Evolutionary conservation across 306 rosid species (phyloP), one percentile per base, ranked within the genome.

Genomic region (Fagus sylvatica): DNA sequence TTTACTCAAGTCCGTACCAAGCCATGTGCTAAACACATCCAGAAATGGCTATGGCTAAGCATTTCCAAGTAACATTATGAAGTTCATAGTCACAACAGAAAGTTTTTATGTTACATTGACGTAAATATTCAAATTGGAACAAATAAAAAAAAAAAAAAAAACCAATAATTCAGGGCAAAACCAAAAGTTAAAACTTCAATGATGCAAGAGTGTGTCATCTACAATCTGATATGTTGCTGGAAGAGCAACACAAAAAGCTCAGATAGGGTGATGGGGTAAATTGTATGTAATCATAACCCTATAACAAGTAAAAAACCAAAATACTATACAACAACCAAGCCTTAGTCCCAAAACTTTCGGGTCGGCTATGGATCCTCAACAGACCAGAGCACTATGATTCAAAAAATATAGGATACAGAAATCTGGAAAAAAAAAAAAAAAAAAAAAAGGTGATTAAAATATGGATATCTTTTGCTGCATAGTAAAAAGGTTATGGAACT

Each of bases 31-130:
- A 60, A 76, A 76, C 69, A 80, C 48, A 67, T n/a, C n/a, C 68
- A 65, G 41, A 80, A 71, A 73, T 73, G 11, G 74, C 60, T 57
- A 82, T 46, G 60, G 42, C 33, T 55, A 60, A 67, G 7, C 40
- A 46, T 51, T 4, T 16, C 17, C 12, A 59, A 68, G 61, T 3
- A 68, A 39, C 22, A 56, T 54, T 1, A 55, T 28, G 17, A 30
- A 22, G 33, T 36, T 48, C 13, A 71, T 12, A 33, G n/a, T 60
- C 67, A 49, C 56, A 12, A 41, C 60, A 12, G 16, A 57, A 61
- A 32, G 68, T 12, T 61, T 46, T 61, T 12, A 49, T 41, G 42
- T 33, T 40, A 17, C 4, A 28, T 74, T 59, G 13, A 17, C 49
- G 5, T 28, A 32, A 34, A 28, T 8, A 6, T 48, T 60, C 57